A percentile compares a stretch with the other conserved stretches of the same genome.
Evolutionary conservation across 176 grass and related monocot species (phyloP).

Genomic region (barley (Hordeum vulgare)): DNA sequence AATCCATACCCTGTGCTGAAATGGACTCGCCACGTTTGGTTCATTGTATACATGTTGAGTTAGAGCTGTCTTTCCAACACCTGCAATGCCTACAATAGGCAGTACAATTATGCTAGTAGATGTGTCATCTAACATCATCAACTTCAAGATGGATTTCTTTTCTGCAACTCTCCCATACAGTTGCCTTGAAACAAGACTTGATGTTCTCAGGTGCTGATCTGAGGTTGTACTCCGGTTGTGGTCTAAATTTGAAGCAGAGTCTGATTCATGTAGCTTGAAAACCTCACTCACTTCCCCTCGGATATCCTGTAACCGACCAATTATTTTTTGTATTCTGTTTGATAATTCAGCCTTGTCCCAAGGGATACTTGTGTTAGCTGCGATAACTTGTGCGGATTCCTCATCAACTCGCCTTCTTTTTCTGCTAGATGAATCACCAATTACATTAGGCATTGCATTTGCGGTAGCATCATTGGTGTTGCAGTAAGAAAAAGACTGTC

Average conservation of each 20-base stretch:
- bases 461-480: background rate
- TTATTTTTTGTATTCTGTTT: background rate
- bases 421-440: background rate
- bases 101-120: background rate
- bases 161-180: background rate
- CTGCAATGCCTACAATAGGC: slow-evolving; percentile 14
- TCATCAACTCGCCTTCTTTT: background rate
- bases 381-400: background rate
- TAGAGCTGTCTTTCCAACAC: background rate
- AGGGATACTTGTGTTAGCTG: fast-evolving
- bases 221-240: fast-evolving
- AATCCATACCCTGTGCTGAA: background rate
- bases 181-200: background rate
- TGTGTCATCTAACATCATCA: background rate
- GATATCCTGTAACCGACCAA: background rate
- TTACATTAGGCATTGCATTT: background rate
- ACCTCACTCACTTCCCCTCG: background rate
- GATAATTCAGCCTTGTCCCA: background rate
- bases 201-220: background rate
- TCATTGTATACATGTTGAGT: background rate
- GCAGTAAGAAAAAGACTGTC: background rate
- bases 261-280: background rate
- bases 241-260: background rate
- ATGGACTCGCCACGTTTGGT: background rate
- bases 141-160: background rate